Conservation (phyloP, 2,329 filamentous ascomycete species). For the Fusarium papillatum region DNA sequence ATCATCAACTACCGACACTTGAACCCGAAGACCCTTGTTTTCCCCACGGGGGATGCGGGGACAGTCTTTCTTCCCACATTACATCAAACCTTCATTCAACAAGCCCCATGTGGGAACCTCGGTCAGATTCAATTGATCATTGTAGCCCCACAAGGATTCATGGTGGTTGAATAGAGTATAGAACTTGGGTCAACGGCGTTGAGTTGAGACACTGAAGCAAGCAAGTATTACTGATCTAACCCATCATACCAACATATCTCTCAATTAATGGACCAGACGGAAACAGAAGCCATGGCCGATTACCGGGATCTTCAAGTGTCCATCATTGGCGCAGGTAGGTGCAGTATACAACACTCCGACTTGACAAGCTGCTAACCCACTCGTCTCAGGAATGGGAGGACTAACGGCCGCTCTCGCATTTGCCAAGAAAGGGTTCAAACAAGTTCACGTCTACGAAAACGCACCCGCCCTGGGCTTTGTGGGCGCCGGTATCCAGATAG, state of each 20-base stretch:
- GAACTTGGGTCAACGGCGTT: not conserved
- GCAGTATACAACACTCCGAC: accelerated
- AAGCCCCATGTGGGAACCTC: not conserved
- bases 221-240: not conserved
- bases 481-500: conserved; percentile 30
- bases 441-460: conserved; percentile 26
- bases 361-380: not conserved
- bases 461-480: conserved; percentile 28
- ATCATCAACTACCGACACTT: not conserved
- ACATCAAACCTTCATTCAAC: not conserved
- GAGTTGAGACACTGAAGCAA: not conserved
- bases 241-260: not conserved
- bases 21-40: not conserved
- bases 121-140: not conserved
- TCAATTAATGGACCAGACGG: not conserved
- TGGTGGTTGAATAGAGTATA: not conserved
- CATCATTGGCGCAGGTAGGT: conserved; percentile 22
- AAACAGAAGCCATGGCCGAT: not conserved
- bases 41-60: not conserved
- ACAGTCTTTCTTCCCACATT: not conserved
- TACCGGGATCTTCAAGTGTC: conserved; percentile 5
- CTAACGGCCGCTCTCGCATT: conserved; percentile 23
- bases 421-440: conserved; percentile 28
- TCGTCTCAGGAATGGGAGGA: conserved; percentile 25
- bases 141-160: not conserved